phyloP scores from a whole-genome alignment of 2,329 filamentous ascomycete genomes.

The Nannizziopsis barbatae region DNA sequence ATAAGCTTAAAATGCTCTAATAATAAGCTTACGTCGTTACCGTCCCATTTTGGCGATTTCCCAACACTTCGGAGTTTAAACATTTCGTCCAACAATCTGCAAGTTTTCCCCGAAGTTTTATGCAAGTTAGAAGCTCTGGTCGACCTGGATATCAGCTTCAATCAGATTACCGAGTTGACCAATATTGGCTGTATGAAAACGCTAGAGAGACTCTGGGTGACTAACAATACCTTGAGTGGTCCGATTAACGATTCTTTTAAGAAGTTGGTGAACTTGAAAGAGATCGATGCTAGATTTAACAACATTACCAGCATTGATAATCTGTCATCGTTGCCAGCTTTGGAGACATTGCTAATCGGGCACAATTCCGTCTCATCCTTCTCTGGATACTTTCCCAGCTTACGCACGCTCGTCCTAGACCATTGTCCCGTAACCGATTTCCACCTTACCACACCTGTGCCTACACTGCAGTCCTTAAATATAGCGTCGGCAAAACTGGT shows the following conservation, averaged over 20 bases:
- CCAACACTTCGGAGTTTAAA: conserved; percentile 71
- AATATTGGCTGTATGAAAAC: conserved; percentile 67
- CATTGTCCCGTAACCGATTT: conserved; percentile 94
- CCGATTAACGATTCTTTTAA: conserved; percentile 62
- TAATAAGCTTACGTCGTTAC: conserved; percentile 71
- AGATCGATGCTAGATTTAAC: conserved; percentile 93
- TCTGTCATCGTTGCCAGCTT: conserved; percentile 67
- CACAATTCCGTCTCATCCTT: conserved; percentile 91
- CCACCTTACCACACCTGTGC: conserved; percentile 63
- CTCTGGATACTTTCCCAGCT: conserved; percentile 71
- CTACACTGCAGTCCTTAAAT: conserved; percentile 75
- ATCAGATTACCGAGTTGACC: conserved; percentile 68
- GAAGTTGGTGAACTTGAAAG: conserved; percentile 64
- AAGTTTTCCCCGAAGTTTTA: conserved; percentile 72
- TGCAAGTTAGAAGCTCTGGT: conserved; percentile 72
- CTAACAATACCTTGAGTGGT: conserved; percentile 78
- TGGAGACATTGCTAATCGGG: conserved; percentile 80
- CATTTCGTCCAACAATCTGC: conserved; percentile 84
- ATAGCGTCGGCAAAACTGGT: conserved; percentile 84
- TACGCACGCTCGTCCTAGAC: conserved; percentile 78
- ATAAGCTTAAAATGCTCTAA: conserved; percentile 89
- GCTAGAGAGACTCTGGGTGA: conserved; percentile 83
- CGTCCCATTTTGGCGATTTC: conserved; percentile 72
- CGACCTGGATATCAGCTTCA: conserved; percentile 95
- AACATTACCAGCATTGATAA: conserved; percentile 77